A percentile compares a stretch with the other conserved stretches of the same genome.
phyloP scores from a whole-genome alignment of 805 yeast genomes.

The Zygotorulaspora sp. region DNA sequence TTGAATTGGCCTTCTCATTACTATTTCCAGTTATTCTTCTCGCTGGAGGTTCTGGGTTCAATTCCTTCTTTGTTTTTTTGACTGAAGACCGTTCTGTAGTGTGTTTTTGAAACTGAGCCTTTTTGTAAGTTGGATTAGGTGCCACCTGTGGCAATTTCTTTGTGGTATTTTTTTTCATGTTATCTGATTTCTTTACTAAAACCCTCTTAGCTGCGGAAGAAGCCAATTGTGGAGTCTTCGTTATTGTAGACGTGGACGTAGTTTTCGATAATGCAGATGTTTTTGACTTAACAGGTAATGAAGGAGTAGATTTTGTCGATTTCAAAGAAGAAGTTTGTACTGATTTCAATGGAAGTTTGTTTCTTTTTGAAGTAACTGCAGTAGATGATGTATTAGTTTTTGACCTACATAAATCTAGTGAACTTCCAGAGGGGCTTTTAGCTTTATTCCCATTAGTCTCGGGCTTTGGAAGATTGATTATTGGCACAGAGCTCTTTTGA shows the following conservation, averaged over 20 bases:
- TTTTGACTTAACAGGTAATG: constrained; percentile 10
- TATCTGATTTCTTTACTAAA: constrained; percentile 5
- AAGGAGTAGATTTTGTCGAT: constrained; percentile 21
- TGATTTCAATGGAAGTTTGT: constrained; percentile 1
- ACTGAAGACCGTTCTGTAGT: constrained; percentile 3
- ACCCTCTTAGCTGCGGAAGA: constrained; percentile 11
- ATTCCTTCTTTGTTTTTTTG: constrained; percentile 3
- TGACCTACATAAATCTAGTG: constrained; percentile 5
- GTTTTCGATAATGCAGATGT: constrained; percentile 4
- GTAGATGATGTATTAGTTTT: constrained; percentile 6
- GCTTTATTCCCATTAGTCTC: neutral
- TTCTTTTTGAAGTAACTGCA: neutral
- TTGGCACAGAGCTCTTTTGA: constrained; percentile 6
- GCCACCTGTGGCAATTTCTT: neutral
- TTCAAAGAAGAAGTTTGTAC: constrained; percentile 6
- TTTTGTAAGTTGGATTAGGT: constrained; percentile 4
- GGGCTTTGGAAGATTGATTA: constrained; percentile 2
- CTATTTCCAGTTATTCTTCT: constrained; percentile 1
- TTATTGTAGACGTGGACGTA: no score
- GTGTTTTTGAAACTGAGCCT: constrained; percentile 1
- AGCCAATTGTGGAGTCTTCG: constrained; percentile 11
- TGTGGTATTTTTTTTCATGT: neutral
- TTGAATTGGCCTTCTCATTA: constrained; percentile 3
- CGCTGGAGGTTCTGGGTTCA: neutral
- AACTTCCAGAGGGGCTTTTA: neutral